phyloP scores from a whole-genome alignment of 495 filamentous ascomycete species.

The Penicillium robsamsonii region DNA sequence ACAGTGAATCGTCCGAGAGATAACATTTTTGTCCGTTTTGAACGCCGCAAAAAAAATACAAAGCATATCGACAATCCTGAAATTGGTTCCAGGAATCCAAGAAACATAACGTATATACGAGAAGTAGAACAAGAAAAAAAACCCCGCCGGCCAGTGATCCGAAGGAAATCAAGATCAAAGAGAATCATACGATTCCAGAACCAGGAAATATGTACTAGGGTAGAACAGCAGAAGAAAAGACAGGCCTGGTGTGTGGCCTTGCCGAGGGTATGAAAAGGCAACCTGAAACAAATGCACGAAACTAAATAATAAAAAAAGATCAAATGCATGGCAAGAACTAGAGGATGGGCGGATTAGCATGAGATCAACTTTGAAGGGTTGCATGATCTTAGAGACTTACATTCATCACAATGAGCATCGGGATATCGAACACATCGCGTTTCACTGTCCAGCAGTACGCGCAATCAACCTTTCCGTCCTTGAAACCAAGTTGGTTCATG shows the following conservation, averaged over 20 bases:
- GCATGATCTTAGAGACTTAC: conserved; percentile 55
- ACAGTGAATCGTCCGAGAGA: conserved; percentile 25
- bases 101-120: conserved; percentile 7
- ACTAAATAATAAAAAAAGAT: conserved; percentile 20
- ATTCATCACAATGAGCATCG: conserved; percentile 96
- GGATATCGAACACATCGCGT: conserved; percentile 96
- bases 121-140: conserved; percentile 1
- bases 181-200: conserved; percentile 34
- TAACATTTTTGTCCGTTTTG: conserved; percentile 29
- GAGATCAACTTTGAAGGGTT: background rate
- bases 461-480: conserved; percentile 90
- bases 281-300: conserved; percentile 10
- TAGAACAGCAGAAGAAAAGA: conserved; percentile 17
- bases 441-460: conserved; percentile 96
- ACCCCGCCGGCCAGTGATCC: conserved; percentile 1
- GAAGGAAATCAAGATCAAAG: conserved; percentile 13
- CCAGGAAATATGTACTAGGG: conserved; percentile 24
- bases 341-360: conserved; percentile 9
- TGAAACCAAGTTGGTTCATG: conserved; percentile 70
- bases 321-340: conserved; percentile 51
- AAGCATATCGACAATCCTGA: conserved; percentile 13
- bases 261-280: conserved; percentile 24
- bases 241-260: conserved; percentile 9
- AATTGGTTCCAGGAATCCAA: background rate
- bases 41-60: conserved; percentile 25